Evolutionary conservation across 352 stramenopile genomes (phyloP).

Genomic region (Phytophthora litchii): DNA sequence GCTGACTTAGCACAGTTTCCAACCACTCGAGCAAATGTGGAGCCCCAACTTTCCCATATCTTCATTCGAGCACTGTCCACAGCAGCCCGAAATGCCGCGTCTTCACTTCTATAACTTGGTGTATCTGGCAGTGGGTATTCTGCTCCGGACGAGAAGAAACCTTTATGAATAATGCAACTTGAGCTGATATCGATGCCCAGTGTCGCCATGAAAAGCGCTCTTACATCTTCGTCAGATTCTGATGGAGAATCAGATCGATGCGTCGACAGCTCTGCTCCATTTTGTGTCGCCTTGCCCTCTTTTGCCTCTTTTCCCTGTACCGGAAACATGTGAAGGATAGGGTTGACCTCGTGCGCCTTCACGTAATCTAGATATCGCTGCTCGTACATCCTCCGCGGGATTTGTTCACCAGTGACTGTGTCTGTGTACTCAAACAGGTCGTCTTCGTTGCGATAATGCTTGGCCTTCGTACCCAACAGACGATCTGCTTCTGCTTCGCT

Average conservation of each 20-base stretch:
- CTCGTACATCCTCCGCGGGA: slow-evolving; percentile 47
- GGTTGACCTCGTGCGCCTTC: slow-evolving; percentile 34
- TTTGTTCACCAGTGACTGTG: slow-evolving; percentile 37
- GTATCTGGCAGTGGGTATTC: not conserved
- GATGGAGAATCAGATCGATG: not conserved
- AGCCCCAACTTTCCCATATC: slow-evolving; percentile 35
- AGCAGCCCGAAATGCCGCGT: slow-evolving; percentile 23
- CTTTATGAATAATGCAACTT: slow-evolving; percentile 48
- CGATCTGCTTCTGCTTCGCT: slow-evolving; percentile 46
- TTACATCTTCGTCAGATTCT: not conserved
- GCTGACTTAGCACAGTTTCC: not conserved
- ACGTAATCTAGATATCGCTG: slow-evolving; percentile 55
- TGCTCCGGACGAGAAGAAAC: slow-evolving; percentile 34
- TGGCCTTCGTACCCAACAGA: slow-evolving; percentile 41
- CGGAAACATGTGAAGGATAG: slow-evolving; percentile 44
- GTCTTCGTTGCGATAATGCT: slow-evolving; percentile 33
- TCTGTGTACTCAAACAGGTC: slow-evolving; percentile 66
- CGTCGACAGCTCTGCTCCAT: not conserved
- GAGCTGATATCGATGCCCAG: slow-evolving; percentile 46
- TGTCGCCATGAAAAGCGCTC: slow-evolving; percentile 17
- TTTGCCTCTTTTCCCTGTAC: not conserved
- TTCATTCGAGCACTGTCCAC: slow-evolving; percentile 26
- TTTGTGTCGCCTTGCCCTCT: not conserved
- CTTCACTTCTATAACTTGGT: slow-evolving; percentile 10
- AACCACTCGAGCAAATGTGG: slow-evolving; percentile 10